Conservation (phyloP, 805 yeast genomes). For the Yarrowia sp. region DNA sequence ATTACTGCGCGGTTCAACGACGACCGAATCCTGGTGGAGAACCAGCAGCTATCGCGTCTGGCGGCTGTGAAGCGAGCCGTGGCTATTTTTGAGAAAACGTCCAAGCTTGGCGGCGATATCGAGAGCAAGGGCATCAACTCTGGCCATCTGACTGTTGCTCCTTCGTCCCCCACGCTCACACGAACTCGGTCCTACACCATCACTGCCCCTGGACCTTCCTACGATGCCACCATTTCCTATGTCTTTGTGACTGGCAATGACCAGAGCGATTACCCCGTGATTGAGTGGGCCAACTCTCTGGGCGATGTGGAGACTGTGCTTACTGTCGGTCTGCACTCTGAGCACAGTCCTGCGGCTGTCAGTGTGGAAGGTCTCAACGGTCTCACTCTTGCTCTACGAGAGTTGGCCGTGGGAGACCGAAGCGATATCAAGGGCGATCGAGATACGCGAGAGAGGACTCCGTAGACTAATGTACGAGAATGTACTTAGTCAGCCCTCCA, state of each 20-base stretch:
- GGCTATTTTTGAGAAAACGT: slow-evolving; percentile 31
- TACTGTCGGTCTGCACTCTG: slow-evolving; percentile 36
- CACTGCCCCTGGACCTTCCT: slow-evolving; percentile 29
- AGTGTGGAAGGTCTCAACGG: slow-evolving; percentile 38
- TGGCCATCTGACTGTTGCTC: slow-evolving; percentile 16
- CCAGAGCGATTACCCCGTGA: slow-evolving; percentile 34
- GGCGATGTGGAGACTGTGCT: slow-evolving; percentile 32
- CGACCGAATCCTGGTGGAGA: slow-evolving; percentile 27
- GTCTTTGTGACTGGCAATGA: slow-evolving; percentile 36
- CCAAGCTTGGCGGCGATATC: slow-evolving; percentile 22
- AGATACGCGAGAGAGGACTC: slow-evolving; percentile 13
- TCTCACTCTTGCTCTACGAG: slow-evolving; percentile 26
- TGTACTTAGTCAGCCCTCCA: background rate
- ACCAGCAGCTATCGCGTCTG: slow-evolving; percentile 33
- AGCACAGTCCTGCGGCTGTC: slow-evolving; percentile 26
- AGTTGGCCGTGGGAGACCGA: slow-evolving; percentile 30
- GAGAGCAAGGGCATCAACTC: slow-evolving; percentile 20
- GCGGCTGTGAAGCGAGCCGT: slow-evolving; percentile 33
- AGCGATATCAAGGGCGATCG: slow-evolving; percentile 23
- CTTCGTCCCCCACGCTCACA: slow-evolving; percentile 19
- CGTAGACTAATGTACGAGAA: background rate
- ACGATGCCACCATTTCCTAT: slow-evolving; percentile 35
- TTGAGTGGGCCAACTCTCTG: slow-evolving; percentile 37
- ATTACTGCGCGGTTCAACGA: slow-evolving; percentile 77
- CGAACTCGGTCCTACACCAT: slow-evolving; percentile 28